These are phyloP conservation scores for Tolypocladium sp. DNA, from an alignment of 2,329 filamentous ascomycete species.

Conservation along the genomic window DNA sequence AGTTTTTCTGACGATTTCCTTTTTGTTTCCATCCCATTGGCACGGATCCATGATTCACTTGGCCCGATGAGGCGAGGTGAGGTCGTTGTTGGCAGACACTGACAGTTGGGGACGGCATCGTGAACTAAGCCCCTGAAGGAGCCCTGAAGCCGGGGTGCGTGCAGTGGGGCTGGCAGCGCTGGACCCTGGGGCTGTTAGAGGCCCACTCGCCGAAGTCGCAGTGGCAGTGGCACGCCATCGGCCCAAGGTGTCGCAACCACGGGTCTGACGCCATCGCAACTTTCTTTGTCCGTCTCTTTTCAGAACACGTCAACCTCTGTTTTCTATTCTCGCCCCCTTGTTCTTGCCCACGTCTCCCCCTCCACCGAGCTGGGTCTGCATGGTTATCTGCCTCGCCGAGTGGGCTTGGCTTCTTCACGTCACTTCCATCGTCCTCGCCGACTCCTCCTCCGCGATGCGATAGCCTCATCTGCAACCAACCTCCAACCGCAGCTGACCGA, in stretches of 20 bases:
- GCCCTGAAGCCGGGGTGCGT: too few relatives aligned
- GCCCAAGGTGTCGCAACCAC: neutral
- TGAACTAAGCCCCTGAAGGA: too few relatives aligned
- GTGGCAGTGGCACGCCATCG: neutral
- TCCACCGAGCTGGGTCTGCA: neutral
- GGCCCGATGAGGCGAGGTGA: neutral
- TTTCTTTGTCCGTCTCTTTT: neutral
- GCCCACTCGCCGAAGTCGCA: constrained; percentile 2
- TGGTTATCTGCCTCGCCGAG: neutral
- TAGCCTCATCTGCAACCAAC: neutral
- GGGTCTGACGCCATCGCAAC: constrained; percentile 8
- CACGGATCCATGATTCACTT: neutral
- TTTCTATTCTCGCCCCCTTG: too few relatives aligned
- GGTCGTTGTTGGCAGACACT: neutral
- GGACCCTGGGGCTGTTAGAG: neutral
- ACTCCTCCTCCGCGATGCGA: neutral
- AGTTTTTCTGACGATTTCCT: neutral
- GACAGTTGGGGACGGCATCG: neutral
- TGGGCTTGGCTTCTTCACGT: neutral
- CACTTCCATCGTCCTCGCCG: neutral
- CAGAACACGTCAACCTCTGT: neutral
- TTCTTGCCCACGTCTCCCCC: neutral
- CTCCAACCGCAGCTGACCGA: neutral
- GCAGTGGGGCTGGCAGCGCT: neutral
- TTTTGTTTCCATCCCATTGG: neutral